These are phyloP conservation scores for Persicaria maculosa DNA, from an alignment of 148 eudicot species.

Conservation along the genomic window DNA sequence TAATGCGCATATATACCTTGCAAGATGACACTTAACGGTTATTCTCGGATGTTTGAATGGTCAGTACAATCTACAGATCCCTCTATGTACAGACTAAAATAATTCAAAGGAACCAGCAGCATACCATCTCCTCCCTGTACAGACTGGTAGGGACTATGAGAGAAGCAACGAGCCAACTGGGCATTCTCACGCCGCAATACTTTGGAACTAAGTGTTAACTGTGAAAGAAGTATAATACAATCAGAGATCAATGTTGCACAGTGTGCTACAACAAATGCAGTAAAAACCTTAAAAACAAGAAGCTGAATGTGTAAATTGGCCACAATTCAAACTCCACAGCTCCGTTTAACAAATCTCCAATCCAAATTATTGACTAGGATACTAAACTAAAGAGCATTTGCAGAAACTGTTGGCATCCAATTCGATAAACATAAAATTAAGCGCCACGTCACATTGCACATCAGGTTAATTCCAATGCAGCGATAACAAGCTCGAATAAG, in stretches of 20 bases:
- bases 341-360: background rate
- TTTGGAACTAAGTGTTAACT: slow-evolving; percentile 36
- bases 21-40: no score
- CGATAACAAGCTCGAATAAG: background rate
- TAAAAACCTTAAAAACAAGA: background rate
- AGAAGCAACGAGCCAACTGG: slow-evolving; percentile 40
- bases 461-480: background rate
- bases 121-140: slow-evolving; percentile 39
- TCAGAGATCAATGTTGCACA: background rate
- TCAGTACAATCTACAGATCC: no score
- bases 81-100: background rate
- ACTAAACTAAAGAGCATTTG: background rate
- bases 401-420: background rate
- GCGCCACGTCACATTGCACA: background rate
- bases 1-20: no score
- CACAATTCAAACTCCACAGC: background rate
- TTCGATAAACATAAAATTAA: background rate
- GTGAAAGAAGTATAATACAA: slow-evolving; percentile 11
- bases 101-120: background rate
- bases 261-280: background rate
- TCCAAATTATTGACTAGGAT: background rate
- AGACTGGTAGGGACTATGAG: slow-evolving; percentile 28
- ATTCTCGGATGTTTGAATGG: no score
- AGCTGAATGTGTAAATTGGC: background rate
- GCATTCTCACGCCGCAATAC: slow-evolving; percentile 37